Evolutionary conservation across 2,329 filamentous ascomycete genomes (phyloP), one percentile per base, ranked within the genome.

Genomic region (Diaporthe australafricana): DNA sequence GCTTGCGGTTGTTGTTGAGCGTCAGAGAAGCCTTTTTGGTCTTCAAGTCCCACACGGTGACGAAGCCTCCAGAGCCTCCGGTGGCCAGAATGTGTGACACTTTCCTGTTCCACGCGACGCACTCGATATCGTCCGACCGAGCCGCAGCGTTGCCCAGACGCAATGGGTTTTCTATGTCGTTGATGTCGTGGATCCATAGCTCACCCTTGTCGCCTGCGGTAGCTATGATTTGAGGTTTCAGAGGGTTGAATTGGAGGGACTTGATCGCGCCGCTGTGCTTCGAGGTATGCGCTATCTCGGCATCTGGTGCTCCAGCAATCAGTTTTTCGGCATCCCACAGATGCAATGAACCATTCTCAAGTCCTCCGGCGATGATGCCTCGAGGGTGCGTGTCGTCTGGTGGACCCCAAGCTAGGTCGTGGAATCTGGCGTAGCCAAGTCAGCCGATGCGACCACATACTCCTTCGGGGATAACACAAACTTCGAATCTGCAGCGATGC

Each of bases 31-130:
- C 95, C 85, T 98, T 98, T 89, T 98, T 98, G 16, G 94, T 95
- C 87, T 98, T 98, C 75, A 98, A 88, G 84, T 99, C 96, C 96
- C 96, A 99, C 22, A 99, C 96, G 2, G 96, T 98, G 45, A 98
- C 95, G 79, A 98, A 97, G 5, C 96, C 96, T 63, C 95, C 95
- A 74, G 91, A 93, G 80, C 95, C 96, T 76, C 96, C 96, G 12
- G 96, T 98, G 22, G 96, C 96, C 76, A 99, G 85, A 80, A 99
- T 99, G 80, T 99, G 96, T 17, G 96, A 91, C 52, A 98, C 96
- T 85, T 97, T 98, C 80, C 95, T 95, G 84, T 99, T 99, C 97
- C 97, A 99, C 77, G 98, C 96, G 73, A 99, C 87, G 76, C 95
- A 97, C 79, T 98, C 96, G 75, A 98, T 94, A 77, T 99, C 96